A percentile compares a stretch with the other conserved stretches of the same genome.
Evolutionary conservation across 2,329 filamentous ascomycete species (phyloP).

Genomic region (Fusarium haematococcum): DNA sequence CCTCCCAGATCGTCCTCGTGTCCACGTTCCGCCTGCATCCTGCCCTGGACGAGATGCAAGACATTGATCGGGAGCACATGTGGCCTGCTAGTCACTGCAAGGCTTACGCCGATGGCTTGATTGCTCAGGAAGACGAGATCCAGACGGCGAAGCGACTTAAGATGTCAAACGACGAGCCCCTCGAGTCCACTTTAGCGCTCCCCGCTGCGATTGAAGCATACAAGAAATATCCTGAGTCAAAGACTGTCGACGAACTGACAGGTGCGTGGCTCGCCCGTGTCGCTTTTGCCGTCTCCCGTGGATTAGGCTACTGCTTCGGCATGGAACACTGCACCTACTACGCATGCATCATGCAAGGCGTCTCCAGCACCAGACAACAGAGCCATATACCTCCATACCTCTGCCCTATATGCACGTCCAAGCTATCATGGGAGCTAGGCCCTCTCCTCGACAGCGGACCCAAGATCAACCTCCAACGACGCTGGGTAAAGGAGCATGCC

Average conservation of each 20-base stretch:
- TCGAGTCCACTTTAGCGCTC: conserved; percentile 42
- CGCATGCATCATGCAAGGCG: conserved; percentile 73
- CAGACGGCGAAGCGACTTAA: not conserved
- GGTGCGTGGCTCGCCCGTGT: conserved; percentile 69
- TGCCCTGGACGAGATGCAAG: conserved; percentile 53
- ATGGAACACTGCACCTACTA: conserved; percentile 75
- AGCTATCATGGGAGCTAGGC: conserved; percentile 53
- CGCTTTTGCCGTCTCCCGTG: conserved; percentile 71
- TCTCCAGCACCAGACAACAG: conserved; percentile 68
- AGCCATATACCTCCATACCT: conserved; percentile 72
- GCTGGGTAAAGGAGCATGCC: conserved; percentile 52
- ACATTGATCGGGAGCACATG: conserved; percentile 61
- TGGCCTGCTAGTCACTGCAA: conserved; percentile 75
- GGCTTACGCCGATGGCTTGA: conserved; percentile 57
- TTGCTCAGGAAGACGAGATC: not conserved
- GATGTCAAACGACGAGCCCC: not conserved
- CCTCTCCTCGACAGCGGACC: conserved; percentile 27
- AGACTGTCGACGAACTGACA: conserved; percentile 43
- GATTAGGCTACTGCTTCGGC: conserved; percentile 75
- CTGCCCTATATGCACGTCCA: conserved; percentile 69
- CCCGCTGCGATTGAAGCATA: conserved; percentile 49
- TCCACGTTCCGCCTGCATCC: conserved; percentile 73
- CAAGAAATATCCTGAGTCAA: conserved; percentile 29
- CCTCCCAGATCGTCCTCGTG: conserved; percentile 71
- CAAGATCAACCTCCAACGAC: conserved; percentile 8